These are phyloP conservation scores for Ogataea siamensis DNA, from an alignment of 805 yeast genomes.

Conservation along the genomic window DNA sequence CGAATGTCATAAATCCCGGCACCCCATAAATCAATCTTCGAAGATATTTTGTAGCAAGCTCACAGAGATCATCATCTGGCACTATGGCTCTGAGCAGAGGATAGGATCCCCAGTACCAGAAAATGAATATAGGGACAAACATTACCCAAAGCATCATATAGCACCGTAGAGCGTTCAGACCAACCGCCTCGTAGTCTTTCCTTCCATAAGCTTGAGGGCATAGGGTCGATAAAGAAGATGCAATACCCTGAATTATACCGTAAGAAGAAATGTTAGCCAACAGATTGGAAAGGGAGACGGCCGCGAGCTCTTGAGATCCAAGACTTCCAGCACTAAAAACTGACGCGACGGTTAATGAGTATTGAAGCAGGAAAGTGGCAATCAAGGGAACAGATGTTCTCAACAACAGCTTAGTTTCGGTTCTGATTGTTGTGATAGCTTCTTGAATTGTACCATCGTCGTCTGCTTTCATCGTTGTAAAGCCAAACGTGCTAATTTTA, in stretches of 20 bases:
- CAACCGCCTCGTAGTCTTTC: slow-evolving; percentile 47
- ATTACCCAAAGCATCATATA: slow-evolving; percentile 41
- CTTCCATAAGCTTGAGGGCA: slow-evolving; percentile 64
- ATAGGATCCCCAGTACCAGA: slow-evolving; percentile 39
- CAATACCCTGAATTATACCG: slow-evolving; percentile 55
- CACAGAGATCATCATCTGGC: slow-evolving; percentile 48
- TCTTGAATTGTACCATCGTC: slow-evolving; percentile 34
- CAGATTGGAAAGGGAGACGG: slow-evolving; percentile 57
- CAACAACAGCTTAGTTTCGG: slow-evolving; percentile 40
- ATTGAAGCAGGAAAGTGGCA: slow-evolving; percentile 50
- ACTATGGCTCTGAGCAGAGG: slow-evolving; percentile 34
- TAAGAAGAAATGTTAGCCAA: slow-evolving; percentile 56
- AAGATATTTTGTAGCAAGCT: slow-evolving; percentile 47
- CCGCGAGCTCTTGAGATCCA: slow-evolving; percentile 55
- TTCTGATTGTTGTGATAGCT: slow-evolving; percentile 38
- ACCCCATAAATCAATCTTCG: slow-evolving; percentile 47
- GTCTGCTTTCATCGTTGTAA: slow-evolving; percentile 22
- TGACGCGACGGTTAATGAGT: slow-evolving; percentile 51
- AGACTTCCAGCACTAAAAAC: slow-evolving; percentile 57
- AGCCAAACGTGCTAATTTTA: slow-evolving; percentile 11
- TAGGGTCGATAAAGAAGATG: slow-evolving; percentile 55
- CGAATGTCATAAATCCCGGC: slow-evolving; percentile 55
- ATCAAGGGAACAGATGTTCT: slow-evolving; percentile 50
- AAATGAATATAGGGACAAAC: slow-evolving; percentile 39
- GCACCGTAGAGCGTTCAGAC: slow-evolving; percentile 50